These are phyloP conservation scores for Rutstroemia sydowiana DNA, from an alignment of 2,329 filamentous ascomycete genomes.

Conservation along the genomic window DNA sequence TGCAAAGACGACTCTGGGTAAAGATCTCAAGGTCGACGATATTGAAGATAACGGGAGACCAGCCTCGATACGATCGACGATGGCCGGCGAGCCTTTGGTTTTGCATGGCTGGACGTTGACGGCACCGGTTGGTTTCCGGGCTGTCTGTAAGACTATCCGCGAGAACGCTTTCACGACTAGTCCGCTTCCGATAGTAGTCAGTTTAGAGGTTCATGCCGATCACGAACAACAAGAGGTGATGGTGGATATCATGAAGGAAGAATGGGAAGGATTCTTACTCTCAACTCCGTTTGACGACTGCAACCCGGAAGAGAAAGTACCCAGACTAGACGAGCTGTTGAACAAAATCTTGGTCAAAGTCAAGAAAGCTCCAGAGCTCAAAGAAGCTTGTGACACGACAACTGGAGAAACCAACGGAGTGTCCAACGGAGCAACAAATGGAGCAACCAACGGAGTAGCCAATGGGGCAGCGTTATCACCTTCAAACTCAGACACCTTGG, in stretches of 20 bases:
- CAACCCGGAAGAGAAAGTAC: slow-evolving; percentile 47
- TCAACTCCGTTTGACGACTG: slow-evolving; percentile 43
- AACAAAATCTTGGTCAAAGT: slow-evolving; percentile 81
- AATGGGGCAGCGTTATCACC: slow-evolving; percentile 2
- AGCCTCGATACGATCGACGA: slow-evolving; percentile 22
- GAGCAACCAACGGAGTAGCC: neutral
- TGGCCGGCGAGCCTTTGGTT: slow-evolving; percentile 62
- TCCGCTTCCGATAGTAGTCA: slow-evolving; percentile 80
- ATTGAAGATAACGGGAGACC: slow-evolving; percentile 23
- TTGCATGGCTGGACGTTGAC: slow-evolving; percentile 84
- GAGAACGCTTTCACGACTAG: slow-evolving; percentile 71
- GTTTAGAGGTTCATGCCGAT: slow-evolving; percentile 82
- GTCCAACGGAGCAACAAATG: neutral
- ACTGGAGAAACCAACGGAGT: neutral
- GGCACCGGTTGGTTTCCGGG: slow-evolving; percentile 75
- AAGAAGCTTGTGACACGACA: neutral
- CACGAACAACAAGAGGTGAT: slow-evolving; percentile 80
- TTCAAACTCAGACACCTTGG: neutral
- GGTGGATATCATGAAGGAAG: slow-evolving; percentile 88
- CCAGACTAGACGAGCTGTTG: slow-evolving; percentile 62
- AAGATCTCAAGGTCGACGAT: slow-evolving; percentile 12
- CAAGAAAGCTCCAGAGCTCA: slow-evolving; percentile 42
- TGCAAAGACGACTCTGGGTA: slow-evolving; percentile 12
- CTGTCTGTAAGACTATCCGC: slow-evolving; percentile 73
- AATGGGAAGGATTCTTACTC: slow-evolving; percentile 71